Base-by-base conservation (phyloP, 441 rosid species). In the Flueggea neowawraea region DNA sequence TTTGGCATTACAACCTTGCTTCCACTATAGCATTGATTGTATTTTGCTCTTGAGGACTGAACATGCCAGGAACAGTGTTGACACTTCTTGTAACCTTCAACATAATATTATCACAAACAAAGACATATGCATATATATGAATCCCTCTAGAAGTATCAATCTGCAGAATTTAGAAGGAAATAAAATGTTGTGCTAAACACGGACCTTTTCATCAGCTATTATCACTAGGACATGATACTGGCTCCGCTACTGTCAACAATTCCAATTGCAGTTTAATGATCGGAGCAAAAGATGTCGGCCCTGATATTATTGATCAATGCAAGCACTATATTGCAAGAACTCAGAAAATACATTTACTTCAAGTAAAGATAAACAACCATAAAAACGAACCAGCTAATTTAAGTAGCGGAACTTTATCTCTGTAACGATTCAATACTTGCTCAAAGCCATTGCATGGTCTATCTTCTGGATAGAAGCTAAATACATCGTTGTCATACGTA, bases 191-290 rank as follows among this genome's bases (percentile, higher is more conserved):
- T 39, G 32, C 36, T 39, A 55, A 41, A 53, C 47, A 64, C 28
- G 57, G 75, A 85, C 96, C 91, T 92, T 97, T 45, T 97, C 98
- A 78, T 92, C 98, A 44, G 97, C 96, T 63, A 90, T 90, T 54
- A 88, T 90, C 74, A 92, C 60, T 60, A 90, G 79, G 72, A 92
- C 90, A 64, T 92, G 98, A 73, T 93, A 93, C 60, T 90, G 98
- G 10, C 96, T 1, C 84, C 89, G 64, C 97, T 90, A 61, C 75
- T 78, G 76, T 90, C 92, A 45, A 86, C 97, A 70, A 93, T 93
- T 5, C 83, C 83, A 69, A 73, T 75, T 31, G 91, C 92, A 83
- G 80, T 88, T 61, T 93, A 58, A 93, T 84, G 54, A 93, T 75
- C 6, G 97, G 98, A 22, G 96, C 94, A 69, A 90, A 90, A 52